Base-by-base conservation (phyloP, 345 rosid species). In the Camelina laxa region DNA sequence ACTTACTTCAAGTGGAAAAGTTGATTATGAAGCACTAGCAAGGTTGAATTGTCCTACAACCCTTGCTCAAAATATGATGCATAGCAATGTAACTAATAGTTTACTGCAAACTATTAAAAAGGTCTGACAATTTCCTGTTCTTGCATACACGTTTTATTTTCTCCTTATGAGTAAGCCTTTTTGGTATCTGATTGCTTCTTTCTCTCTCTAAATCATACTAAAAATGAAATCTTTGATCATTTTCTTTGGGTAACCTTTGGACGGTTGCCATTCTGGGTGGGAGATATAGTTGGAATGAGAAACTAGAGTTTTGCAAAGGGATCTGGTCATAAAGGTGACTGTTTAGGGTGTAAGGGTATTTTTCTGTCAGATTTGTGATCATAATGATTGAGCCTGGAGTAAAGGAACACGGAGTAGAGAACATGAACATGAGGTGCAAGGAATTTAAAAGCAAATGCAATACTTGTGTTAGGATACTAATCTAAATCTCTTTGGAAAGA, bases 1-100 rank as follows among this genome's bases (percentile, higher is more conserved):
- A 19, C 60, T 77, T 79, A 84, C 93, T 81, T 79, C 84, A 20
- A 86, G 85, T 84, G 97, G 99, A 77, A 95, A 95, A 85, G 84
- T 89, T 80, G 91, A 95, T 82, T 88, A 90, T 86, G 75, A 83
- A 65, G 79, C 68, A 30, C 82, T 95, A 70, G 82, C 73, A 57
- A 67, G 80, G 65, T 75, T 84, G 57, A 65, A 69, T 31, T 69
- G 63, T 76, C 65, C 45, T 45, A 41, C 22, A 39, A 57, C 36
- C n/a, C 79, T 50, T 67, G 75, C 71, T 65, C 61, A 78, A 60
- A 80, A 81, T 75, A 81, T 65, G 63, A 72, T 65, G 74, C 65
- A 72, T 67, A 56, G 36, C 48, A 53, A 53, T 61, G 65, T 42
- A 41, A 41, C 53, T 65, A 57, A 50, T 59, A 79, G 73, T 81